phyloP scores from a whole-genome alignment of 164 flowering plant genomes.

The Taxillus chinensis region DNA sequence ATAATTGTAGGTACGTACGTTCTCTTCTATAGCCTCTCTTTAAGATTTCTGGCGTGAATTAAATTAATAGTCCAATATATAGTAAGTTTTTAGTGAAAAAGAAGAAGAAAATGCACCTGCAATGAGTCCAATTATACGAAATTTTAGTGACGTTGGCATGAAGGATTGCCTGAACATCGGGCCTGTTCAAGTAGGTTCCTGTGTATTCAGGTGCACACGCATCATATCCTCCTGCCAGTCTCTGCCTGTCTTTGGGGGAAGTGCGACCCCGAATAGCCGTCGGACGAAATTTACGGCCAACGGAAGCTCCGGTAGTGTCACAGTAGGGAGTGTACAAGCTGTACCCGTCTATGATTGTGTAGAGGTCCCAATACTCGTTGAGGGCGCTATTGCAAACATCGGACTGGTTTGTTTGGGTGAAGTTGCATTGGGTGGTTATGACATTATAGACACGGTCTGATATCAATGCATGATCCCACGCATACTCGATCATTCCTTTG shows the following conservation, averaged over 20 bases:
- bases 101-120: conserved; percentile 26
- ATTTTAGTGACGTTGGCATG: conserved; percentile 51
- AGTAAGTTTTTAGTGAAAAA: no score
- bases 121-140: conserved; percentile 26
- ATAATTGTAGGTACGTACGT: no score
- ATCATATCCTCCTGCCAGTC: conserved; percentile 14
- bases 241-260: no score
- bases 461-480: conserved; percentile 76
- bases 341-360: conserved; percentile 67
- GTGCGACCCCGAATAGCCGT: no score
- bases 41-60: no score
- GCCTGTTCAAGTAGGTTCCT: conserved; percentile 39
- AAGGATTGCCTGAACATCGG: conserved; percentile 56
- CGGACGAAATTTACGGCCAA: not conserved
- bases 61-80: no score
- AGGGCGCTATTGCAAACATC: conserved; percentile 24
- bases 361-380: conserved; percentile 33
- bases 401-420: conserved; percentile 13
- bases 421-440: conserved; percentile 40
- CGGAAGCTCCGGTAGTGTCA: conserved; percentile 7
- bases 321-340: conserved; percentile 64
- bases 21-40: no score
- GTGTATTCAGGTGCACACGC: conserved; percentile 56
- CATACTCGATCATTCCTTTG: conserved; percentile 64
- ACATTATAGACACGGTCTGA: conserved; percentile 40